These are phyloP conservation scores for Suillus fuscotomentosus DNA, from an alignment of 768 basidiomycete species.

Conservation along the genomic window DNA sequence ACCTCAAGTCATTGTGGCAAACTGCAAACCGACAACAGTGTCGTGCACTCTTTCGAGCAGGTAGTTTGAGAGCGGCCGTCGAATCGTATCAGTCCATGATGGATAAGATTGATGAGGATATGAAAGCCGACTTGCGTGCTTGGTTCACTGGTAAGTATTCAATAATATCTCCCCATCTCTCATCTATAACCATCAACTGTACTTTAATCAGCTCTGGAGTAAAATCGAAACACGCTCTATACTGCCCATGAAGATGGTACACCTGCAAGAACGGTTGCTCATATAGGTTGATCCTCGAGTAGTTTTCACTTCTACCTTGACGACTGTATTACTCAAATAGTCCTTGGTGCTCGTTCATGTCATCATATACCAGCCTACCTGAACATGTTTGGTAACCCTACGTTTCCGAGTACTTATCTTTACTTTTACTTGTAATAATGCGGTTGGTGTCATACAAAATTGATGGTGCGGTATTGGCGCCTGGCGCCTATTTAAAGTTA, in stretches of 20 bases:
- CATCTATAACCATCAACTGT: neutral
- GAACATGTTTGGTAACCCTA: neutral
- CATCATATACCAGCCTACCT: neutral
- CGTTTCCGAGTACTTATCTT: neutral
- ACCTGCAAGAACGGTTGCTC: neutral
- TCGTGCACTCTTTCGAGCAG: neutral
- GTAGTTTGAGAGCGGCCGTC: neutral
- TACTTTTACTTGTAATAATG: neutral
- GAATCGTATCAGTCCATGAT: neutral
- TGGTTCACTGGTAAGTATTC: neutral
- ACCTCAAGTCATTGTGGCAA: neutral
- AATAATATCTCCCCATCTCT: neutral
- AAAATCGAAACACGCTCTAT: neutral
- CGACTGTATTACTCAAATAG: neutral
- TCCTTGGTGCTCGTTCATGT: neutral
- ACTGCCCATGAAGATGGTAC: neutral
- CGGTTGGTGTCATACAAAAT: neutral
- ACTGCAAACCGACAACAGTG: neutral
- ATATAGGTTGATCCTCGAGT: neutral
- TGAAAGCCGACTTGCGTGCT: neutral
- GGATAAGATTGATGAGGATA: neutral
- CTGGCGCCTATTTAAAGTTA: neutral
- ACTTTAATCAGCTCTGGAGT: neutral
- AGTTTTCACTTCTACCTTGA: neutral
- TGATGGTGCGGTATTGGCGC: neutral